A percentile compares a stretch with the other conserved stretches of the same genome.
Evolutionary conservation across 345 rosid species (phyloP).

Genomic region (Triadica sebifera): DNA sequence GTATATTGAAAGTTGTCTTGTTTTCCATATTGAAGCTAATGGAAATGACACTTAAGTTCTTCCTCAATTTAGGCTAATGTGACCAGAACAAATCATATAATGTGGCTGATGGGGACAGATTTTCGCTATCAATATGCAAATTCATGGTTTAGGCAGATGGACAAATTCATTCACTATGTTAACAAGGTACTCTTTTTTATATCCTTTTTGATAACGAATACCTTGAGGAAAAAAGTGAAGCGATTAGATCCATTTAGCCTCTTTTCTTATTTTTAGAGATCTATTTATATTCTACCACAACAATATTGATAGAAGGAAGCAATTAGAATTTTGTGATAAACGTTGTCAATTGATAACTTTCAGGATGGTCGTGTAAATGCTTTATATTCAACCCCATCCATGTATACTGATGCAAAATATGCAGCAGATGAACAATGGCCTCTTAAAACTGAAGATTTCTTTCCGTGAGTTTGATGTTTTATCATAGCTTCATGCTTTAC

Average conservation of each 20-base stretch:
- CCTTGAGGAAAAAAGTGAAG: slow-evolving; percentile 3
- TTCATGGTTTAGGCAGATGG: slow-evolving; percentile 97
- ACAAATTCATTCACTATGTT: slow-evolving; percentile 94
- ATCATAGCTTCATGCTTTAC: slow-evolving; percentile 8
- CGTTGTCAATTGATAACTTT: slow-evolving; percentile 24
- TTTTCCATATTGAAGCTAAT: background rate
- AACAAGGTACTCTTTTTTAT: slow-evolving; percentile 52
- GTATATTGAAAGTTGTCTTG: background rate
- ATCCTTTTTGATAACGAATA: slow-evolving; percentile 4
- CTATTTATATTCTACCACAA: slow-evolving; percentile 16
- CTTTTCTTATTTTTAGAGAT: background rate
- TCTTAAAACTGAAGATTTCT: slow-evolving; percentile 81
- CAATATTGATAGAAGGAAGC: background rate
- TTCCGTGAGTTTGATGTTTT: slow-evolving; percentile 64
- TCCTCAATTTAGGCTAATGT: slow-evolving; percentile 62
- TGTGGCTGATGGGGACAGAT: slow-evolving; percentile 97
- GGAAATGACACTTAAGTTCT: background rate
- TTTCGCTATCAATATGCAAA: slow-evolving; percentile 91
- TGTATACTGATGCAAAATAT: slow-evolving; percentile 82
- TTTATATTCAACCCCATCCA: slow-evolving; percentile 84
- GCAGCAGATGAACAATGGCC: slow-evolving; percentile 82
- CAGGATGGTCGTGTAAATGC: slow-evolving; percentile 96
- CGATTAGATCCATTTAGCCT: slow-evolving; percentile 3
- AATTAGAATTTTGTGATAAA: background rate
- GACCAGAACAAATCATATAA: slow-evolving; percentile 84